Evolutionary conservation across 495 filamentous ascomycete genomes (phyloP), one percentile per base, ranked within the genome.

Genomic region (Aspergillus haitiensis): DNA sequence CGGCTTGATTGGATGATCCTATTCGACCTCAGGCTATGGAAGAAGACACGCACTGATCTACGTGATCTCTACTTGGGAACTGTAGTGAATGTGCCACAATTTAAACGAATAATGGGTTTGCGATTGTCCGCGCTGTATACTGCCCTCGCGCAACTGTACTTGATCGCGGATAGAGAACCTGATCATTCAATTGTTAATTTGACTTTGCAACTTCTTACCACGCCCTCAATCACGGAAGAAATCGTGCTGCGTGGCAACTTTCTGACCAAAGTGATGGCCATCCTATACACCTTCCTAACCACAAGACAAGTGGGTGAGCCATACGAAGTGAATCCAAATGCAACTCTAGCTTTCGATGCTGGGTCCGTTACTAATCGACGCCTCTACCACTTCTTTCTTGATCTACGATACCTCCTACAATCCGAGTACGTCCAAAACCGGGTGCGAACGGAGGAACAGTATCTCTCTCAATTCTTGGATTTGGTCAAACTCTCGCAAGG

Each of bases 181-280:
- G 94, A 99, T 65, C 93, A 97, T 69, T 98, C 94, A 4, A 98
- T 99, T 67, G 95, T 99, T 78, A 97, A 96, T 67, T 82, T 98
- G 47, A 97, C 93, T 0, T 70, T 97, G 46, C 94, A 99, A 67
- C 96, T 98, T 84, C 79, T 99, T 47, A 98, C 94, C 0, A 97
- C 94, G 0, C 92, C 94, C 4, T 94, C 93, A 3, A 98, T 98
- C 65, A 97, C 93, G 0, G 88, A 90, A 56, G 94, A 99, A 72
- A 89, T 97, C 45, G 90, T 98, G 3, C 86, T 92, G 59, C 85
- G 93, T 39, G 94, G 93, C n/a, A 98, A 99, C 72, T 97, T 98
- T 70, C 78, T 98, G 21, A 96, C 93, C 4, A 96, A 89, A 61
- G 83, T 98, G 15, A 92, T 96, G 83, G 89, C 94, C 13, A 97